phyloP scores from a whole-genome alignment of 768 basidiomycete genomes.

The Lentinula sp. region DNA sequence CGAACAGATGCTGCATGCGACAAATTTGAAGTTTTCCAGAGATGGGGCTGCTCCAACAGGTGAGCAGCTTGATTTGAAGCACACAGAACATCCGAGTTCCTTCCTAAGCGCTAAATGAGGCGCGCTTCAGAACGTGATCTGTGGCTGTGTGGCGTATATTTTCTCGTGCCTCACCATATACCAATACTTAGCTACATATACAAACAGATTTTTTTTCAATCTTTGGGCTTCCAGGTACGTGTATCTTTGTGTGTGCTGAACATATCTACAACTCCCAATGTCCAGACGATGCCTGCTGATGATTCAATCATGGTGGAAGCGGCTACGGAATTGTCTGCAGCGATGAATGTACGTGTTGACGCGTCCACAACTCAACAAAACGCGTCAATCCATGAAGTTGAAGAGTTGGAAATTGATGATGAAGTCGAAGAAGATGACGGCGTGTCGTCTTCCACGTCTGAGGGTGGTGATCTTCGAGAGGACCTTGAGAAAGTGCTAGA shows the following conservation, averaged over 20 bases:
- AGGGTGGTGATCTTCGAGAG: not conserved
- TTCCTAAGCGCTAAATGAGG: no score
- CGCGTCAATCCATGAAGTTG: not conserved
- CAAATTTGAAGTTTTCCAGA: no score
- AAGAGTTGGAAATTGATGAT: not conserved
- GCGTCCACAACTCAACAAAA: not conserved
- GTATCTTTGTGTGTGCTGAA: not conserved
- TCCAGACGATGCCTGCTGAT: not conserved
- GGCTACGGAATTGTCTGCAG: no score
- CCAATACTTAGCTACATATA: no score
- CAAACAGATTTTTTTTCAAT: no score
- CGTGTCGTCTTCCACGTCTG: not conserved
- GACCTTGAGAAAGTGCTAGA: not conserved
- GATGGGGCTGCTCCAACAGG: no score
- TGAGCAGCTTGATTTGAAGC: no score
- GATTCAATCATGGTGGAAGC: not conserved
- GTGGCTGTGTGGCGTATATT: not conserved
- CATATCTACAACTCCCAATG: not conserved
- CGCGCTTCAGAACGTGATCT: not conserved
- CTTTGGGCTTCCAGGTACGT: not conserved
- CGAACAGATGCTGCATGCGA: no score
- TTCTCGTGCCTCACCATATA: not conserved
- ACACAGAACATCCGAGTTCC: no score
- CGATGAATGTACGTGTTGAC: no score
- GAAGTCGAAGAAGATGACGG: not conserved